These are phyloP conservation scores for Corynespora cassiicola DNA, from an alignment of 2,329 filamentous ascomycete species.

Conservation along the genomic window DNA sequence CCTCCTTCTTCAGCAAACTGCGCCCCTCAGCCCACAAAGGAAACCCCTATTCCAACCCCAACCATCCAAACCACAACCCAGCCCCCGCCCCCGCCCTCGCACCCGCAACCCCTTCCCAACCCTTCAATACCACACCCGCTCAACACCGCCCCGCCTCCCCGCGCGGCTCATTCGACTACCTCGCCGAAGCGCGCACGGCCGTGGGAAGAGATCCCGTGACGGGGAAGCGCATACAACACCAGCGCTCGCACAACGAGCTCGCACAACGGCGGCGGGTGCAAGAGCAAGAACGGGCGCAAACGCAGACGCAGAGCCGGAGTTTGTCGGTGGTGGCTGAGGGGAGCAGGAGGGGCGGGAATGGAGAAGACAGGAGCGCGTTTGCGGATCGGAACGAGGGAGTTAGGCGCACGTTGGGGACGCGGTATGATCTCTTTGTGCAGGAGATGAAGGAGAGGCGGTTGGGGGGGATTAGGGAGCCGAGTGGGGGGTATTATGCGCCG, in stretches of 20 bases:
- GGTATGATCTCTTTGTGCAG: conserved; percentile 19
- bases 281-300: conserved; percentile 6
- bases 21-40: conserved; percentile 5
- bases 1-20: conserved; percentile 11
- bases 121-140: background rate
- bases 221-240: conserved; percentile 8
- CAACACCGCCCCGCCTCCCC: conserved; percentile 7
- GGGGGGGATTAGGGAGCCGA: conserved; percentile 14
- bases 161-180: conserved; percentile 13
- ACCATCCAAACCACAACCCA: conserved; percentile 16
- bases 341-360: background rate
- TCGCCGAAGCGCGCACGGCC: conserved; percentile 27
- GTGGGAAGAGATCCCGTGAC: conserved; percentile 26
- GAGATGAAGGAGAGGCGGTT: conserved; percentile 14
- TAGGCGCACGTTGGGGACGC: conserved; percentile 15
- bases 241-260: background rate
- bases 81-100: background rate
- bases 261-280: conserved; percentile 3
- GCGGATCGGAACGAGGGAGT: conserved; percentile 2
- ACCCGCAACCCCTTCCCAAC: background rate
- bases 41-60: conserved; percentile 20
- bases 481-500: conserved; percentile 30
- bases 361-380: background rate
- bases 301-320: background rate
- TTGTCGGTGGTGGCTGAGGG: background rate